phyloP scores from a whole-genome alignment of 164 flowering plant genomes.

The Brasenia schreberi region DNA sequence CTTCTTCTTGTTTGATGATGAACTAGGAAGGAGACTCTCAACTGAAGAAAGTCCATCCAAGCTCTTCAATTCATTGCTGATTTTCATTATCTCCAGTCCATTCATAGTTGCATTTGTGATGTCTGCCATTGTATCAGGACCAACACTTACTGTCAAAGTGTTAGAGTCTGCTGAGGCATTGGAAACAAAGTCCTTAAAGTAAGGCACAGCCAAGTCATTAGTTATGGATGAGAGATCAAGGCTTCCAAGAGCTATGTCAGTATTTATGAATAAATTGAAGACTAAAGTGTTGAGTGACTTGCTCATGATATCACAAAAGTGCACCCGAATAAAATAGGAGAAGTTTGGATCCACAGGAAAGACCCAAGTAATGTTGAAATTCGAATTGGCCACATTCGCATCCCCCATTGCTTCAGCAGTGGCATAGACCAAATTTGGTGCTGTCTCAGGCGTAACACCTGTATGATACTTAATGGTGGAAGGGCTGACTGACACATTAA shows the following conservation, averaged over 20 bases:
- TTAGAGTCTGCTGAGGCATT: constrained; percentile 29
- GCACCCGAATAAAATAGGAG: constrained; percentile 58
- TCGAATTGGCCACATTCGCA: constrained; percentile 32
- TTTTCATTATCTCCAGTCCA: constrained; percentile 85
- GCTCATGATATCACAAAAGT: constrained; percentile 85
- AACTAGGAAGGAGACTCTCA: constrained; percentile 19
- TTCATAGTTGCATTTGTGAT: constrained; percentile 47
- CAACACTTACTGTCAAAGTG: constrained; percentile 58
- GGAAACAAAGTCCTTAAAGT: constrained; percentile 57
- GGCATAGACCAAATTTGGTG: constrained; percentile 81
- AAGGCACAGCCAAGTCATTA: constrained; percentile 36
- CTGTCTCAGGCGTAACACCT: constrained; percentile 40
- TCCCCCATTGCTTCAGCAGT: constrained; percentile 65
- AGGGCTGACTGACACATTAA: constrained; percentile 11
- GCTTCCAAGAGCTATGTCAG: constrained; percentile 31
- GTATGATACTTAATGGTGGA: constrained; percentile 16
- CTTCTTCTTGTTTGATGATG: constrained; percentile 26
- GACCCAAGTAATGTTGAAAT: constrained; percentile 88
- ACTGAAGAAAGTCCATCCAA: constrained; percentile 51
- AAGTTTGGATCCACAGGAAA: constrained; percentile 57
- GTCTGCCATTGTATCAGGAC: constrained; percentile 55
- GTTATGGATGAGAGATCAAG: constrained; percentile 55
- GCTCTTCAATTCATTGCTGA: constrained; percentile 65
- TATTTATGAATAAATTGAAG: constrained; percentile 49
- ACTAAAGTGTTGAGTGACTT: constrained; percentile 34